Evolutionary conservation across 192 early-diverging fungal genomes (phyloP).

Genomic region (Dissophora globulifera): DNA sequence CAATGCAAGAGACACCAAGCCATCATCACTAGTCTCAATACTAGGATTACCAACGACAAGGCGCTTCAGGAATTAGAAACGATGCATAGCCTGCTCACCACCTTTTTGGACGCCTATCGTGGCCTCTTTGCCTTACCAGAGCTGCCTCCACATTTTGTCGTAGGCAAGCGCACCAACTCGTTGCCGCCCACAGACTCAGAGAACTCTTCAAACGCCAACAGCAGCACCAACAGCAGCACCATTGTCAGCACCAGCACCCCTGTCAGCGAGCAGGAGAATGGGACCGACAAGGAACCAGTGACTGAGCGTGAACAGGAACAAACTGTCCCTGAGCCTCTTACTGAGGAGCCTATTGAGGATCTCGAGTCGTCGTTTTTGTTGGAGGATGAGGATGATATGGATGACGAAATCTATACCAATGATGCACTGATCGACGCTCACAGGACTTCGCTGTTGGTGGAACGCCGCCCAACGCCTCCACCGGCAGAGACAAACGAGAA

Average conservation of each 20-base stretch:
- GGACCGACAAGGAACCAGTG: background rate
- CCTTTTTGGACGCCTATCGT: slow-evolving; percentile 23
- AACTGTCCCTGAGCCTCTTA: slow-evolving; percentile 4
- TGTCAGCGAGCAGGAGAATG: background rate
- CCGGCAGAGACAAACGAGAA: background rate
- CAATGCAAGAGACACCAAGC: slow-evolving; percentile 44
- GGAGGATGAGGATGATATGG: slow-evolving; percentile 47
- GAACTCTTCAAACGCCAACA: background rate
- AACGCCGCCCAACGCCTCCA: background rate
- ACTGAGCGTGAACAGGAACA: slow-evolving; percentile 1
- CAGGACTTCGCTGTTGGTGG: slow-evolving; percentile 19
- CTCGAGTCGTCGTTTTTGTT: slow-evolving; percentile 38
- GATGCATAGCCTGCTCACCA: slow-evolving; percentile 5
- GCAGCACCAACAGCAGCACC: background rate
- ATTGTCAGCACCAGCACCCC: background rate
- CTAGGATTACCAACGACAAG: slow-evolving; percentile 31
- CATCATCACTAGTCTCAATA: slow-evolving; percentile 18
- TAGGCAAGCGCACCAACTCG: slow-evolving; percentile 34
- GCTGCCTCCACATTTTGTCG: slow-evolving; percentile 22
- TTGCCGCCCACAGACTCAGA: slow-evolving; percentile 16
- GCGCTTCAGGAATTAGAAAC: slow-evolving; percentile 32
- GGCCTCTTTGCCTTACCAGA: slow-evolving; percentile 36
- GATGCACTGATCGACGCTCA: slow-evolving; percentile 43
- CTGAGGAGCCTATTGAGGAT: slow-evolving; percentile 16
- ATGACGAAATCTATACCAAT: slow-evolving; percentile 41